Percentiles rank a stretch among this genome's conserved stretches.
These are phyloP conservation scores for Coniochaeta pulveracea DNA, from an alignment of 2,329 filamentous ascomycete species.

Conservation along the genomic window DNA sequence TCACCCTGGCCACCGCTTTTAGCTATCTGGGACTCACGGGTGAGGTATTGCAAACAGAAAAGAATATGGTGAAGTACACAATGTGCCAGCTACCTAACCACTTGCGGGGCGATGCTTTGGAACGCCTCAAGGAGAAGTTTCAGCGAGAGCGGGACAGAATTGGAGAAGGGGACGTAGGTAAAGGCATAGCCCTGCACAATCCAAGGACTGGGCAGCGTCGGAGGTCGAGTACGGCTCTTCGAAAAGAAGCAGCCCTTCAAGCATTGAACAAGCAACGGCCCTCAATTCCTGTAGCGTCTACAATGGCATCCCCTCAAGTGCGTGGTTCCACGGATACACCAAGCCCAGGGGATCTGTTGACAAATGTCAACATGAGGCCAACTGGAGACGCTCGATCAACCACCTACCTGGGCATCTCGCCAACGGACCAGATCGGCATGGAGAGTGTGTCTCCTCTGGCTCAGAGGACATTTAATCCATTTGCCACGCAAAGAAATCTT, in stretches of 20 bases:
- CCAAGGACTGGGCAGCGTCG: constrained; percentile 52
- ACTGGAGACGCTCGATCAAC: constrained; percentile 36
- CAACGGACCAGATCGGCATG: constrained; percentile 18
- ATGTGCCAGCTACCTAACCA: constrained; percentile 86
- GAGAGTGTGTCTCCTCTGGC: constrained; percentile 33
- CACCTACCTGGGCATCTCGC: constrained; percentile 12
- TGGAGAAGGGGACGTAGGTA: constrained; percentile 68
- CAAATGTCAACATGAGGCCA: constrained; percentile 63
- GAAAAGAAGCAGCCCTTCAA: constrained; percentile 70
- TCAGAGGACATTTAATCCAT: constrained; percentile 43
- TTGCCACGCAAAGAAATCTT: constrained; percentile 36
- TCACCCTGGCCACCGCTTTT: constrained; percentile 89
- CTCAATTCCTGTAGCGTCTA: constrained; percentile 28
- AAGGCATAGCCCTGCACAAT: constrained; percentile 94
- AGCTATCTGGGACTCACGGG: constrained; percentile 85
- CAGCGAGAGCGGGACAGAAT: constrained; percentile 71
- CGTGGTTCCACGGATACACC: constrained; percentile 34
- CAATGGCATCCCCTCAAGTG: constrained; percentile 27
- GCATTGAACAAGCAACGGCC: constrained; percentile 42
- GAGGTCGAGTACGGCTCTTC: constrained; percentile 60
- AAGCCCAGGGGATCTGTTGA: constrained; percentile 68
- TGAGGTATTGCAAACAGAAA: constrained; percentile 86
- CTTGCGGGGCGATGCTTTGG: constrained; percentile 70
- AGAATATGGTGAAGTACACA: constrained; percentile 87
- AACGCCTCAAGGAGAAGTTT: constrained; percentile 88